These are phyloP conservation scores for Pythium pyrilobum DNA, from an alignment of 352 stramenopile species.

Conservation along the genomic window DNA sequence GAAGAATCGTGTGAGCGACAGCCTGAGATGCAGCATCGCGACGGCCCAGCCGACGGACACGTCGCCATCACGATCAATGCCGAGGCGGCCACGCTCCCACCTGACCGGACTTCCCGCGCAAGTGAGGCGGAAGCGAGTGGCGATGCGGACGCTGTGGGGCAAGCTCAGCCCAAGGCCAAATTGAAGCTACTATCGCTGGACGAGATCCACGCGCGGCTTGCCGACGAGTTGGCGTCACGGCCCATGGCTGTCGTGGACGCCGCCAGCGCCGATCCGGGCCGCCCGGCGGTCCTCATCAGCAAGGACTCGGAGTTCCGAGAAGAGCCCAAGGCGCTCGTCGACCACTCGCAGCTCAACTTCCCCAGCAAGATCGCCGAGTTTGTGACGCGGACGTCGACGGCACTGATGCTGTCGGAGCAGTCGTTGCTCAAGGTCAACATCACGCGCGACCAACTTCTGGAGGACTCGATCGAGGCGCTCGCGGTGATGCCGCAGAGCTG, in stretches of 20 bases:
- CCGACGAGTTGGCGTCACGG: neutral
- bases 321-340: neutral
- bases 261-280: no score
- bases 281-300: no score
- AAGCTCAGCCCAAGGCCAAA: neutral
- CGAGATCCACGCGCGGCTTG: neutral
- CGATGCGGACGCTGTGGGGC: no score
- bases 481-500: neutral
- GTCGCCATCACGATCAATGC: slow-evolving; percentile 1
- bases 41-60: neutral
- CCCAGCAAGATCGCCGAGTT: slow-evolving; percentile 5
- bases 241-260: no score
- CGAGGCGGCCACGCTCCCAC: neutral
- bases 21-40: slow-evolving; percentile 3
- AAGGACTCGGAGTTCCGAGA: neutral
- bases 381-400: neutral
- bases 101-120: no score
- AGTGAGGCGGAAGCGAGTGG: no score
- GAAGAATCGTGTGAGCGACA: neutral
- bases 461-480: slow-evolving; percentile 6
- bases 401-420: neutral
- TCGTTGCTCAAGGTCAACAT: slow-evolving; percentile 1
- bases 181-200: neutral
- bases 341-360: neutral
- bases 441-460: neutral